phyloP scores from a whole-genome alignment of 2,329 filamentous ascomycete species.

The Beauveria brongniartii region DNA sequence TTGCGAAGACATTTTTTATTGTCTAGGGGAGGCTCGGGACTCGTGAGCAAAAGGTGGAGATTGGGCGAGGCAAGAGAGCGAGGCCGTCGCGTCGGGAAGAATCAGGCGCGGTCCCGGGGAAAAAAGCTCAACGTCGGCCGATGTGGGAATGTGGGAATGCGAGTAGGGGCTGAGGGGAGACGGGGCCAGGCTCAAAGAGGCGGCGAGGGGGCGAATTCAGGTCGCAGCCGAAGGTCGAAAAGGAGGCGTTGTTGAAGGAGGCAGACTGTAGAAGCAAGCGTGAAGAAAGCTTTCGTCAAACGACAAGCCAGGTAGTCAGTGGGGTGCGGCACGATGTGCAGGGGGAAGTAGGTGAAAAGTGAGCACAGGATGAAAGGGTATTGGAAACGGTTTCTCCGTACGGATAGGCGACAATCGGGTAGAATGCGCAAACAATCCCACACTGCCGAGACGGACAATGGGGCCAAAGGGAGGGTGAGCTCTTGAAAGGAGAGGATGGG shows the following conservation, averaged over 20 bases:
- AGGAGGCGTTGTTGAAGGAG: not conserved
- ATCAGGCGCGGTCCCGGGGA: slow-evolving; percentile 1
- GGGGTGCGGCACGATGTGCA: not conserved
- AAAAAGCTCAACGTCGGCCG: slow-evolving; percentile 14
- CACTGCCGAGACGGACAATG: slow-evolving; percentile 14
- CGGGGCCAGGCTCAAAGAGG: not conserved
- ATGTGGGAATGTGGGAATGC: slow-evolving; percentile 8
- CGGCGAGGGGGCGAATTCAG: not conserved
- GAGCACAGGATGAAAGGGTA: slow-evolving; percentile 15
- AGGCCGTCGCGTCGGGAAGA: slow-evolving; percentile 5
- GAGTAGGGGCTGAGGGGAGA: no score
- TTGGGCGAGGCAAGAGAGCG: slow-evolving; percentile 11
- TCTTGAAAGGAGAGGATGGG: slow-evolving; percentile 13
- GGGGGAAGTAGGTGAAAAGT: slow-evolving; percentile 11
- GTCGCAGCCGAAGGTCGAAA: not conserved
- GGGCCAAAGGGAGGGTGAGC: slow-evolving; percentile 10
- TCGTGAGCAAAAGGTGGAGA: slow-evolving; percentile 15
- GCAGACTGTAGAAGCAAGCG: not conserved
- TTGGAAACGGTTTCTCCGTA: no score
- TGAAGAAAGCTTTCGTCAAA: slow-evolving; percentile 7
- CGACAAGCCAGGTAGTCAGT: slow-evolving; percentile 2
- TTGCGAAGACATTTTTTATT: slow-evolving; percentile 30
- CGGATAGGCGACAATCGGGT: slow-evolving; percentile 12
- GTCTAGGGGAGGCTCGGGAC: slow-evolving; percentile 16
- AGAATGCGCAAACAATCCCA: slow-evolving; percentile 16